These are phyloP conservation scores for Xylariales sp. DNA, from an alignment of 2,329 filamentous ascomycete species.

Conservation along the genomic window DNA sequence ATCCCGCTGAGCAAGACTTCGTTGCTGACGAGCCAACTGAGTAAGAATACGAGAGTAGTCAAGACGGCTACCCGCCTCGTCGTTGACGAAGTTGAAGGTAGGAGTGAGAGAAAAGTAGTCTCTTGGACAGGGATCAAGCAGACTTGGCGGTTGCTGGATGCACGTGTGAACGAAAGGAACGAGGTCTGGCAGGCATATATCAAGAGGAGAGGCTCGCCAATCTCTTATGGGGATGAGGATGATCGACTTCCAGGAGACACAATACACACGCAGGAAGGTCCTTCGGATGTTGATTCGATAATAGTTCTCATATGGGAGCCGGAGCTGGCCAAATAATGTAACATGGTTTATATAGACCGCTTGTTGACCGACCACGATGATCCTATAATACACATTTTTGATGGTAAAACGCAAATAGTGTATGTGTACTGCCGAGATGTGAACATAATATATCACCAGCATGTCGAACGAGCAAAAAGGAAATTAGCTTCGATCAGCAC, in stretches of 20 bases:
- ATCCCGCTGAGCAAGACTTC: slow-evolving; percentile 6
- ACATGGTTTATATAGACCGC: too few relatives aligned
- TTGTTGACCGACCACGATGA: too few relatives aligned
- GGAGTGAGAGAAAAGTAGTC: slow-evolving; percentile 24
- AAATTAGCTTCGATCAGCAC: too few relatives aligned
- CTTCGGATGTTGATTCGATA: slow-evolving; percentile 30
- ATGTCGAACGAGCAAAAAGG: too few relatives aligned
- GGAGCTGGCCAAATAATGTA: too few relatives aligned
- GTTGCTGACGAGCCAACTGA: slow-evolving; percentile 8
- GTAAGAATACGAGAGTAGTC: slow-evolving; percentile 6
- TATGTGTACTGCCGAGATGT: too few relatives aligned
- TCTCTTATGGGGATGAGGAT: slow-evolving; percentile 13
- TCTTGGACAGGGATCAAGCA: slow-evolving; percentile 30
- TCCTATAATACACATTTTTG: too few relatives aligned
- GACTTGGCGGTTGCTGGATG: slow-evolving; percentile 38
- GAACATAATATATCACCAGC: too few relatives aligned
- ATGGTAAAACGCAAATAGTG: too few relatives aligned
- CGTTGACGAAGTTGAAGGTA: slow-evolving; percentile 22
- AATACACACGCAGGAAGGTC: slow-evolving; percentile 18
- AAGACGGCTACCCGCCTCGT: slow-evolving; percentile 21
- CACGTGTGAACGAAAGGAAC: slow-evolving; percentile 26
- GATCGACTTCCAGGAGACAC: slow-evolving; percentile 12
- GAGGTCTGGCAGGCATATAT: slow-evolving; percentile 44
- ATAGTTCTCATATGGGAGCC: slow-evolving; percentile 36
- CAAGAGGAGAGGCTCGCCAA: slow-evolving; percentile 20